Conservation (phyloP, 2,329 filamentous ascomycete genomes). For the Colletotrichum eremochloae region DNA sequence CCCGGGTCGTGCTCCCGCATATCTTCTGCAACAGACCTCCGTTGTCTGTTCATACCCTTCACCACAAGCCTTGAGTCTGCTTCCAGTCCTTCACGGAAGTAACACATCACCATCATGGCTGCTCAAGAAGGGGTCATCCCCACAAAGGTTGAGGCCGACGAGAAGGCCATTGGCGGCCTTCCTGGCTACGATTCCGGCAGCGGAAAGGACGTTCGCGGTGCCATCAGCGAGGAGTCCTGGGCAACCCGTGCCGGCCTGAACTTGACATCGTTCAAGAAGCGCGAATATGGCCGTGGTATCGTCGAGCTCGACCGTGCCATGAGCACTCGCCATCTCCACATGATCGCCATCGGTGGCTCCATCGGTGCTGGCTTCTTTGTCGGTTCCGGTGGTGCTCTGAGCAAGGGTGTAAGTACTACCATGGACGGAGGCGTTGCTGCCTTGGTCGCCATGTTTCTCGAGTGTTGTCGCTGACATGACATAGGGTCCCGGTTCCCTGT, state of each 20-base stretch:
- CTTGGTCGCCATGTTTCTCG: neutral
- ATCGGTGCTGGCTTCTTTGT: conserved; percentile 75
- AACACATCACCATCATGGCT: conserved; percentile 28
- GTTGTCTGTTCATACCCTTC: conserved; percentile 19
- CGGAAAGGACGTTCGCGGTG: conserved; percentile 40
- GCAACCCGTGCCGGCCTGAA: conserved; percentile 55
- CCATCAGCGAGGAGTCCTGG: conserved; percentile 49
- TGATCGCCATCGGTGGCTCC: conserved; percentile 73
- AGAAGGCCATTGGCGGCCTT: conserved; percentile 31
- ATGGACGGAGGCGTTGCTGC: neutral
- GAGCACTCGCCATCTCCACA: conserved; percentile 70
- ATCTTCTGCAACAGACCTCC: conserved; percentile 21
- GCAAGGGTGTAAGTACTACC: conserved; percentile 53
- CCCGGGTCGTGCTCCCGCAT: conserved; percentile 29
- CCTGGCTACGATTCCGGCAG: conserved; percentile 35
- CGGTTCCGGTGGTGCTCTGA: conserved; percentile 67
- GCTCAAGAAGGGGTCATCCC: conserved; percentile 34
- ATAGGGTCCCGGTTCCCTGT: conserved; percentile 56
- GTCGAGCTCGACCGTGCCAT: conserved; percentile 61
- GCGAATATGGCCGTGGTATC: conserved; percentile 40
- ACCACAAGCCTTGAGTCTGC: neutral
- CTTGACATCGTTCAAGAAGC: conserved; percentile 56
- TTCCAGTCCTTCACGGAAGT: conserved; percentile 1
- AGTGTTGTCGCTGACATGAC: neutral
- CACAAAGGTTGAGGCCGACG: conserved; percentile 39